Base-by-base conservation (phyloP, 2,329 filamentous ascomycete genomes). In the Trichocomaceae sp. region DNA sequence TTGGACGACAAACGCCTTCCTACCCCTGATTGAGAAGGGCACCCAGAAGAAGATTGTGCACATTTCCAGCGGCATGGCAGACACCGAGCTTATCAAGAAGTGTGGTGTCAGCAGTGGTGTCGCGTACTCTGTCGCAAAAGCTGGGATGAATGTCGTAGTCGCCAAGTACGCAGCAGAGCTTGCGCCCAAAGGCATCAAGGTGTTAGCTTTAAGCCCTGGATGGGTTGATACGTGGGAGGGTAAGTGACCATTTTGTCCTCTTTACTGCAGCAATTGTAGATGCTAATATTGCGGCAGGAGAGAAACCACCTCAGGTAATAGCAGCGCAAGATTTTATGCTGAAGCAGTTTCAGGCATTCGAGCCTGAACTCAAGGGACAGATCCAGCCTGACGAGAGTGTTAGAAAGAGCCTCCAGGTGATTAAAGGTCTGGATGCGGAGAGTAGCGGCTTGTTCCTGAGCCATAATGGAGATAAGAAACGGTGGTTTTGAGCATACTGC, bases 41-140 rank as follows among this genome's bases (percentile, higher is more conserved):
- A 52, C 49, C 47, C 57, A 64, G 47, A 77, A 77, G 63, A 76
- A 77, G 60, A 69, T 77, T 52, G 60, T 74, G 5, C 62, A 69
- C 17, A 70, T 77, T 22, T 69, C 70, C 19, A 69, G 58, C 9
- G 72, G 63, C 8, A 63, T 71, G 57, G 72, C 66, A 0, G 71
- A 74, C 52, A 2, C 58, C 6, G 57, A 61, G 22, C 26, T 65
- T 5, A 52, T 64, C 48, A 58, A 59, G 2, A 59, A 55, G 1
- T 55, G 57, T 13, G 67, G 63, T 0, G 7, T 72, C 2, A 54
- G 57, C 2, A 56, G 59, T 29, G 59, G 48, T 1, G 62, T 69
- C 0, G 60, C 67, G 0, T 77, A 77, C 57, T 59, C 68, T 9
- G 62, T 67, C 20, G 64, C 64, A 29, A 77, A 77, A 58, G 71